Evolutionary conservation across 139 green algal species (phyloP).

Genomic region (Chlamydomonas sp.): DNA sequence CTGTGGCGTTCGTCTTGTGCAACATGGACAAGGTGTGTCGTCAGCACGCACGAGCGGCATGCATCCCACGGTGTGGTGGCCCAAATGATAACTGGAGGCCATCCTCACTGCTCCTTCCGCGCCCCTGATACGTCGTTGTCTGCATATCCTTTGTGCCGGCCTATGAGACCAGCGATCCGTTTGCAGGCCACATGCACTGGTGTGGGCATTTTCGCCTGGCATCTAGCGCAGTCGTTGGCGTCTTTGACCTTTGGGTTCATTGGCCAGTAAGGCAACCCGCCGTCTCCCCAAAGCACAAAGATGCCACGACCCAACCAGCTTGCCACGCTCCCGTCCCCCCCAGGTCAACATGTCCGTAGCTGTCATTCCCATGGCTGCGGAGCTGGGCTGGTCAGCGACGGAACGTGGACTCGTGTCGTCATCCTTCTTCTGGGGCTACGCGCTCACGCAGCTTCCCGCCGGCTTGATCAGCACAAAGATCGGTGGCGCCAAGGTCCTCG

Average conservation of each 20-base stretch:
- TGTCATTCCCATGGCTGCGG: slow-evolving; percentile 97
- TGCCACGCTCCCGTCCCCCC: neutral
- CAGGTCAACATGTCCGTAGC: slow-evolving; percentile 99
- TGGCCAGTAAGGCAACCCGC: no score
- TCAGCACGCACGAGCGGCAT: no score
- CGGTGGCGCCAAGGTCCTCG: slow-evolving; percentile 87
- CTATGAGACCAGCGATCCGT: no score
- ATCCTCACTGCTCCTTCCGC: no score
- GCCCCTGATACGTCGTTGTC: no score
- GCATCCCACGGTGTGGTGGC: no score
- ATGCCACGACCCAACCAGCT: neutral
- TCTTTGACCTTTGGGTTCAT: no score
- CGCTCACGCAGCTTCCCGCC: slow-evolving; percentile 86
- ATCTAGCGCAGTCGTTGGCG: no score
- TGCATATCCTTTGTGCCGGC: no score
- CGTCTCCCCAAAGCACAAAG: neutral
- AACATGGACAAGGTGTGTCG: slow-evolving; percentile 95
- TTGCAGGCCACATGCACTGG: no score
- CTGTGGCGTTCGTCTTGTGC: slow-evolving; percentile 74
- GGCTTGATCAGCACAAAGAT: slow-evolving; percentile 92
- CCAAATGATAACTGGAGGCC: no score
- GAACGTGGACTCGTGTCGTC: slow-evolving; percentile 92
- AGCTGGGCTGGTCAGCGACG: slow-evolving; percentile 92
- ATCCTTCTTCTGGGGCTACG: slow-evolving; percentile 99
- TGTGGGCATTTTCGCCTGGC: no score